Evolutionary conservation across 805 yeast species (phyloP).

Genomic region (Priceomyces fermenticarens): DNA sequence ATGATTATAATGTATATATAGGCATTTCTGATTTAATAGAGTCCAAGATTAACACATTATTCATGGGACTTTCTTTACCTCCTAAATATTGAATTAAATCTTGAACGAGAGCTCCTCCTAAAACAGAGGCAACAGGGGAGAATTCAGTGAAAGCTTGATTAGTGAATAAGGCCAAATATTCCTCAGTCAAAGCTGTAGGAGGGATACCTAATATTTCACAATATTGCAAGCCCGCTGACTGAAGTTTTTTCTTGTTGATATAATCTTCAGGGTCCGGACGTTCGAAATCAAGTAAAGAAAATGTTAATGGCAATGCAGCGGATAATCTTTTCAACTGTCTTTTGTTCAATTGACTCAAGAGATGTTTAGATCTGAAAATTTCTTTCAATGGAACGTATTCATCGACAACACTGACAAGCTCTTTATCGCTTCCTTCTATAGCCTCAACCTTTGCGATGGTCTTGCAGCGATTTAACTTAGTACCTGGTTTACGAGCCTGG

Average conservation of each 20-base stretch:
- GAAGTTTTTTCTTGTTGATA: slow-evolving; percentile 27
- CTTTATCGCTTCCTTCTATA: slow-evolving; percentile 41
- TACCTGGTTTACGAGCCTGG: slow-evolving; percentile 37
- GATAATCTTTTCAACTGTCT: slow-evolving; percentile 49
- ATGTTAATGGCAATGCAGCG: slow-evolving; percentile 56
- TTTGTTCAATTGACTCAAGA: slow-evolving; percentile 40
- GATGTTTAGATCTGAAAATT: slow-evolving; percentile 31
- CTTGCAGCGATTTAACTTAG: slow-evolving; percentile 48
- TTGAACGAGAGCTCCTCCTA: slow-evolving; percentile 90
- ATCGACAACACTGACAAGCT: slow-evolving; percentile 36
- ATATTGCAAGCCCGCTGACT: slow-evolving; percentile 20
- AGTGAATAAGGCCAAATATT: slow-evolving; percentile 38
- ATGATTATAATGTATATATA: slow-evolving; percentile 49
- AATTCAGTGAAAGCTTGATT: slow-evolving; percentile 61
- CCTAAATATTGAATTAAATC: slow-evolving; percentile 83
- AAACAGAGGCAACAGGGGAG: slow-evolving; percentile 78
- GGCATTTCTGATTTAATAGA: slow-evolving; percentile 74
- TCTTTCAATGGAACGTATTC: slow-evolving; percentile 32
- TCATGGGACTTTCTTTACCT: slow-evolving; percentile 73
- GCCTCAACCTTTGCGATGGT: slow-evolving; percentile 26
- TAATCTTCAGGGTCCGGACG: slow-evolving; percentile 22
- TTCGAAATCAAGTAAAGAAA: slow-evolving; percentile 52
- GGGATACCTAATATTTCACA: slow-evolving; percentile 41
- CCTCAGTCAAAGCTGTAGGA: slow-evolving; percentile 39
- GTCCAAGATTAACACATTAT: slow-evolving; percentile 77